Evolutionary conservation across 495 filamentous ascomycete species (phyloP), one percentile per base, ranked within the genome.

Genomic region (Penicillium waksmanii): DNA sequence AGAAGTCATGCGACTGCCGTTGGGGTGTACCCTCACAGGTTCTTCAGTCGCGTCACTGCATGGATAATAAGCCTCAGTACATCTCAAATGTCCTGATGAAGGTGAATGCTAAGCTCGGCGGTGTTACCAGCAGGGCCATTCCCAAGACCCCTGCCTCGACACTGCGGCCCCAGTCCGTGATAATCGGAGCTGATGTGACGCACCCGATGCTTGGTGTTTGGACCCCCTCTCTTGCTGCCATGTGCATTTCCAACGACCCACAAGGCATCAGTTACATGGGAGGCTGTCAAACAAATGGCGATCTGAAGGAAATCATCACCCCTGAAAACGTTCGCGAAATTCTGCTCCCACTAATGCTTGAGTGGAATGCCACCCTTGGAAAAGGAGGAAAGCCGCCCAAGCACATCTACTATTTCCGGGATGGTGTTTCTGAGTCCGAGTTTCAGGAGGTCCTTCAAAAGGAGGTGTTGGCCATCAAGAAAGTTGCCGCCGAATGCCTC

Each of bases 41-140:
- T 21, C 57, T 97, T 7, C 87, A 89, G 62, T 71, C 75, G 12
- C 65, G 61, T 0, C 86, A 93, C 55, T 89, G 91, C 12, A 58
- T 66, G 5, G 87, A 85, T 62, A 77, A 74, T 21, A 77, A 86
- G 15, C 76, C 77, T 1, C 93, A 98, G 71, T 96, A 96, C 73
- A 82, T 85, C 58, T 93, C 89, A 2, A 97, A 97, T 66, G 89
- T 97, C 25, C 78, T 83, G 50, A 92, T 97, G 90, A 98, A 98
- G 73, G 82, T 98, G 56, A 97, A 98, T 65, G 88, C 90, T 15
- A 98, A 97, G 76, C 85, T 97, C n/a, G 95, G 95, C 35, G 95
- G 95, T 15, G 78, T 83, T 5, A 96, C 90, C 15, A 75, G 69
- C 50, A 67, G 75, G 13, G 77, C 76, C n/a, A 59, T 80, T 36